phyloP scores from a whole-genome alignment of 2,329 filamentous ascomycete species.

The Rhexocercosporidium sp. region DNA sequence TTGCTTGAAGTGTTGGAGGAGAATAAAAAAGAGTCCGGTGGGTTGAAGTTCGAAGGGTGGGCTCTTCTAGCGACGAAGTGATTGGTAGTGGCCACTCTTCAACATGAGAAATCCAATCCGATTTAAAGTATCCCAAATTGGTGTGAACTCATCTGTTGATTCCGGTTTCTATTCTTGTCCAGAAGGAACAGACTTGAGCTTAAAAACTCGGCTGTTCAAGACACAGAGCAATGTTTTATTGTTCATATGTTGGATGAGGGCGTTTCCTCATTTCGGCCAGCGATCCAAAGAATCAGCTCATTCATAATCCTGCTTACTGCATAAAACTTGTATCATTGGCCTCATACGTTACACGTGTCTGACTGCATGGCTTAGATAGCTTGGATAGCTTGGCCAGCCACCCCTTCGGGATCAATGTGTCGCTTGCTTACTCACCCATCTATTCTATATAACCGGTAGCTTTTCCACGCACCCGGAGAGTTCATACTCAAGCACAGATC shows the following conservation, averaged over 20 bases:
- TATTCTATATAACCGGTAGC: not conserved
- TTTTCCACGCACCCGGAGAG: not conserved
- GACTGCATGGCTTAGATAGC: not conserved
- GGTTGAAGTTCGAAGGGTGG: constrained; percentile 5
- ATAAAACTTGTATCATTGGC: not conserved
- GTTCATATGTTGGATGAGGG: too few species aligned
- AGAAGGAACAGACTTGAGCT: too few species aligned
- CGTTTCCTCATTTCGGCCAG: too few species aligned
- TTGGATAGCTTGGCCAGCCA: not conserved
- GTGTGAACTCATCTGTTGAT: too few species aligned
- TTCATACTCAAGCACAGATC: not conserved
- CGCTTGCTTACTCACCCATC: not conserved
- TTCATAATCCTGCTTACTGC: too few species aligned
- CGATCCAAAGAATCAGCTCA: too few species aligned
- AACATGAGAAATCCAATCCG: too few species aligned
- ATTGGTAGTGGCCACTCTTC: not conserved
- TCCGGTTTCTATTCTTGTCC: too few species aligned
- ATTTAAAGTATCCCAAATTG: too few species aligned
- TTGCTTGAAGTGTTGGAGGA: not conserved
- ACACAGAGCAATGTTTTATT: too few species aligned
- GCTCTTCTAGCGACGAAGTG: not conserved
- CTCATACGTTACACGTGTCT: not conserved
- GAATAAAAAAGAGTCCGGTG: not conserved
- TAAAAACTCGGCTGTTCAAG: too few species aligned
- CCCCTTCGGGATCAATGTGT: not conserved